Evolutionary conservation across 192 early-diverging fungal genomes (phyloP), one percentile per base, ranked within the genome.

Genomic region (Podila epigama): DNA sequence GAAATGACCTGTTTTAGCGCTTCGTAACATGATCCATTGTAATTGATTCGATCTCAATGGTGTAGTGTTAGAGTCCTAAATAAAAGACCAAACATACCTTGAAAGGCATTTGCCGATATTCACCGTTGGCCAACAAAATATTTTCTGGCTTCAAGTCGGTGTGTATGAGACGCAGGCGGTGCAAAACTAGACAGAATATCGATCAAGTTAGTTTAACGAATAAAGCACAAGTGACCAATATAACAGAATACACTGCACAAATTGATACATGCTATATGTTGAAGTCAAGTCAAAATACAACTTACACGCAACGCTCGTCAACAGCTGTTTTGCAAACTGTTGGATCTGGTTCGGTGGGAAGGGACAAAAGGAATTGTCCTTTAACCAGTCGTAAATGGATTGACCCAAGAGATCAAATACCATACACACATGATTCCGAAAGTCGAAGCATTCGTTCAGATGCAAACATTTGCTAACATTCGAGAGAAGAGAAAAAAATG

Each of bases 131-230:
- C 16, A 94, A 81, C 62, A 97, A 62, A 69, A 97, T 95, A 80
- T 97, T 97, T 65, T 97, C 95, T 8, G 97, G 97, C 75, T 99
- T 99, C 48, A 99, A 79, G 77, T 99, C 97, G 1, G 97, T 99
- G 82, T 99, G 97, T 51, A 98, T 90, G 15, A 99, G 79, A 22
- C 88, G 84, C 28, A 96, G 71, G 5, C 87, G 86, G 72, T 99
- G 97, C 63, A 99, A 63, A 71, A 97, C 88, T 89, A 69, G 5
- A 58, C 0, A 53, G 31, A 15, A 29, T 6, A 44, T 16, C 22
- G 33, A 25, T 40, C 18, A 8, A n/a, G n/a, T n/a, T n/a, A n/a
- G n/a, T 34, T 20, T 52, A 44, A 51, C 3, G 7, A n/a, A 18
- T 27, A 28, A 27, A 57, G 18, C 4, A n/a, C 3, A 56, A 44